These are phyloP conservation scores for Suhomyces faveliae DNA, from an alignment of 805 yeast species.

Conservation along the genomic window DNA sequence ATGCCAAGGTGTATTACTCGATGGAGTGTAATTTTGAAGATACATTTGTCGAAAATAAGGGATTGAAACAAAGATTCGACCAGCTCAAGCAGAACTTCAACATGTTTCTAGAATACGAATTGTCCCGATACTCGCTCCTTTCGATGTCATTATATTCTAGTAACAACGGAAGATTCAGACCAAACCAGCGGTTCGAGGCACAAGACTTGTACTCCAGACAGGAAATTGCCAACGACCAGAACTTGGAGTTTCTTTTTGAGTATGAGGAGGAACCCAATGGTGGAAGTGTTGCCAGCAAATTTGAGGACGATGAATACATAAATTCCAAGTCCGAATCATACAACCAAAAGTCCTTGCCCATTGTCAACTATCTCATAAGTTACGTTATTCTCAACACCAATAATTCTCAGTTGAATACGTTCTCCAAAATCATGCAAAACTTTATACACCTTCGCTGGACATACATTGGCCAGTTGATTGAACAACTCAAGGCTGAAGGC, in stretches of 20 bases:
- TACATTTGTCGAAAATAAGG: slow-evolving; percentile 13
- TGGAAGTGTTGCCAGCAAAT: slow-evolving; percentile 6
- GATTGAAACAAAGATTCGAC: slow-evolving; percentile 14
- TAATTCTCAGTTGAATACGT: slow-evolving; percentile 14
- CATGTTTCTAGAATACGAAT: slow-evolving; percentile 23
- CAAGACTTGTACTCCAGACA: slow-evolving; percentile 9
- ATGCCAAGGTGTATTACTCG: slow-evolving; percentile 35
- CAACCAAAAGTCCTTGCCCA: slow-evolving; percentile 20
- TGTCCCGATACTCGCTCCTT: slow-evolving; percentile 22
- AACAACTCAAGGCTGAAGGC: background rate
- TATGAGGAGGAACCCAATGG: slow-evolving; percentile 8
- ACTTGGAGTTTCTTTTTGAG: slow-evolving; percentile 16
- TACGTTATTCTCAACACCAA: slow-evolving; percentile 27
- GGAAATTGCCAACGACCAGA: slow-evolving; percentile 10
- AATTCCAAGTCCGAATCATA: slow-evolving; percentile 7
- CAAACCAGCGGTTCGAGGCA: slow-evolving; percentile 14
- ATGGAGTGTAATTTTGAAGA: slow-evolving; percentile 24
- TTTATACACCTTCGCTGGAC: slow-evolving; percentile 24
- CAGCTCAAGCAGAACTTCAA: slow-evolving; percentile 24
- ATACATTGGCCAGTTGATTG: slow-evolving; percentile 16
- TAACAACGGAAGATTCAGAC: slow-evolving; percentile 18
- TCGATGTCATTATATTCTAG: slow-evolving; percentile 14
- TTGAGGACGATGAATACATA: slow-evolving; percentile 7
- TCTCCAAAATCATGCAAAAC: slow-evolving; percentile 19
- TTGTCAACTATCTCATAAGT: slow-evolving; percentile 31